Evolutionary conservation across 139 green algal genomes (phyloP).

Genomic region (Choricystis sp.): DNA sequence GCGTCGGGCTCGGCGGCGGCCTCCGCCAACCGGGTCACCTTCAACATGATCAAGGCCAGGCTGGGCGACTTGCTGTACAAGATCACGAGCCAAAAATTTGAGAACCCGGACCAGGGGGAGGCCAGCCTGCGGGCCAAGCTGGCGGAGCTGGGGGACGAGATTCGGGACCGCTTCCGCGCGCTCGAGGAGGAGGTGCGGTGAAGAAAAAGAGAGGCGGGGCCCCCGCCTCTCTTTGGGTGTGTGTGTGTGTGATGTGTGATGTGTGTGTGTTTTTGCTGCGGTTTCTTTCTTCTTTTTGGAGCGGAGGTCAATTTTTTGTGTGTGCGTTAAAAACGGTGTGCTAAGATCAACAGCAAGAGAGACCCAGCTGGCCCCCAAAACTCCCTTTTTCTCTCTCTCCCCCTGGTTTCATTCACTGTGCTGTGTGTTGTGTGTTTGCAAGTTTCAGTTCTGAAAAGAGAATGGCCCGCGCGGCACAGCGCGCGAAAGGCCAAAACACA

Average conservation of each 20-base stretch:
- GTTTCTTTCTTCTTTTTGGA: too few relatives aligned
- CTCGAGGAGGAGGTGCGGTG: conserved; percentile 92
- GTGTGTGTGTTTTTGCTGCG: background rate
- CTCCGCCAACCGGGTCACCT: conserved; percentile 76
- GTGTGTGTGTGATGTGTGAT: background rate
- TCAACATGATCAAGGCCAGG: conserved; percentile 88
- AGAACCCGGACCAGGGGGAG: conserved; percentile 77
- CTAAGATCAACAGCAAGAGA: too few relatives aligned
- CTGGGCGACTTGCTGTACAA: conserved; percentile 88
- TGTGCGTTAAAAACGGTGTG: too few relatives aligned
- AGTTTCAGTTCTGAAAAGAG: too few relatives aligned
- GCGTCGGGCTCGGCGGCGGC: conserved; percentile 5
- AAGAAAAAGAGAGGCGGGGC: background rate
- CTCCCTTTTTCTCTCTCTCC: too few relatives aligned
- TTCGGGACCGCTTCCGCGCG: conserved; percentile 65
- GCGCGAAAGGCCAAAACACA: too few relatives aligned
- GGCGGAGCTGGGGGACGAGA: conserved; percentile 61
- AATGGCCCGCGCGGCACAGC: too few relatives aligned
- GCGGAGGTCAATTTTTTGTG: too few relatives aligned
- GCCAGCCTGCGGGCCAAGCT: conserved; percentile 53
- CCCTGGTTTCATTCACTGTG: too few relatives aligned
- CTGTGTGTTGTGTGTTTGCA: too few relatives aligned
- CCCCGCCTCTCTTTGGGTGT: background rate
- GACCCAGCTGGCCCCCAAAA: too few relatives aligned
- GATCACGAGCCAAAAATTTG: conserved; percentile 88